phyloP scores from a whole-genome alignment of 306 rosid genomes.

The Acmispon strigosus region DNA sequence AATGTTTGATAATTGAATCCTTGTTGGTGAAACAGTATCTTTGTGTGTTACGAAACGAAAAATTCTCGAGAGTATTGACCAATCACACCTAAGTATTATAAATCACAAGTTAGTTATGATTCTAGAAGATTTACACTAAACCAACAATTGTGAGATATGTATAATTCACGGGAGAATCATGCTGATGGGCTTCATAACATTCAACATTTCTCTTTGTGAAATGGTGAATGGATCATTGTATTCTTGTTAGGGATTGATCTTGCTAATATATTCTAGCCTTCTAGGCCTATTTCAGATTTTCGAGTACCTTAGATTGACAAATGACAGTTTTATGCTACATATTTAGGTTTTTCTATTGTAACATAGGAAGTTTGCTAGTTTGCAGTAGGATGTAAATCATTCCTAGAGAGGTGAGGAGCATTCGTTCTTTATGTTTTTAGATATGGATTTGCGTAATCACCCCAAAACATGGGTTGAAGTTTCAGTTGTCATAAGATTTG shows the following conservation, averaged over 20 bases:
- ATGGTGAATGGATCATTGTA: neutral
- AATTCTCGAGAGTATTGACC: too few species aligned
- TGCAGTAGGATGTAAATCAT: neutral
- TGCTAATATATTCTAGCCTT: constrained; percentile 1
- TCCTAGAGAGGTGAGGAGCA: neutral
- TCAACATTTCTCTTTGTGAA: too few species aligned
- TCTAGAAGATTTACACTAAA: too few species aligned
- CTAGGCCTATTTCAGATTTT: constrained; percentile 14
- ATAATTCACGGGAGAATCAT: too few species aligned
- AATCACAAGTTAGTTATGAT: too few species aligned
- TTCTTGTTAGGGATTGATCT: constrained; percentile 17
- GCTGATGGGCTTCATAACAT: too few species aligned
- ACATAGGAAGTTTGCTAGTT: constrained; percentile 6
- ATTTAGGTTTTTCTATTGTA: neutral
- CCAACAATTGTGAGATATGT: too few species aligned
- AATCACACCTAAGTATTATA: too few species aligned
- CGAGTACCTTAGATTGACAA: constrained; percentile 15
- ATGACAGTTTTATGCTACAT: neutral
- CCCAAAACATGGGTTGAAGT: neutral
- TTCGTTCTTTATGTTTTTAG: constrained; percentile 1
- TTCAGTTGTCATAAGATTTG: constrained; percentile 5
- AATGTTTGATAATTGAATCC: constrained; percentile 6
- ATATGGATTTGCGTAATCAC: neutral
- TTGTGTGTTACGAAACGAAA: too few species aligned
- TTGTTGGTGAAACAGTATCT: neutral